A percentile compares a stretch with the other conserved stretches of the same genome.
Conservation (phyloP, 192 early-diverging fungal species). For the Chytriomyces sp. region DNA sequence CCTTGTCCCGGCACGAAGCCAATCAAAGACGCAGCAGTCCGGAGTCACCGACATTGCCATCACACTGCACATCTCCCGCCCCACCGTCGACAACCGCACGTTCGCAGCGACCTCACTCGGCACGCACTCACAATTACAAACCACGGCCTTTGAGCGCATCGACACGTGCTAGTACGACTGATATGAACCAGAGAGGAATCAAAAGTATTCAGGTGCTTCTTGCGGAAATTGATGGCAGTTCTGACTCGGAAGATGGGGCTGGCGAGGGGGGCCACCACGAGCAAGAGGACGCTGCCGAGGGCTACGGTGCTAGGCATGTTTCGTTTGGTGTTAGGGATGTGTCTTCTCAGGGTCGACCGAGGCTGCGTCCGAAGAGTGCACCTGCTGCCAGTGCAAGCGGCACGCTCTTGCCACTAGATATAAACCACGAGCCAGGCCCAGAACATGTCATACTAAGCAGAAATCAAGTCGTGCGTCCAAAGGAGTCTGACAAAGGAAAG, state of each 20-base stretch:
- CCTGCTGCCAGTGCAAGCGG: neutral
- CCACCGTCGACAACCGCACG: neutral
- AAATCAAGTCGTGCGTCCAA: neutral
- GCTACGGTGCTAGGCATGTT: neutral
- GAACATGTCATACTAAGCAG: neutral
- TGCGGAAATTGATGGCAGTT: constrained; percentile 8
- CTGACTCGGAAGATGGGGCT: neutral
- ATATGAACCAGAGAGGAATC: constrained; percentile 10
- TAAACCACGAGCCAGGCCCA: neutral
- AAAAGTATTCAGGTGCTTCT: constrained; percentile 31
- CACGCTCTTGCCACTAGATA: neutral
- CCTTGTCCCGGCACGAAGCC: constrained; percentile 4
- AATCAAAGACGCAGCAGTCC: too few relatives aligned
- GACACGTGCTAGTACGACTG: constrained; percentile 1
- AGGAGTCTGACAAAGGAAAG: neutral
- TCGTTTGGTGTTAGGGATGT: neutral
- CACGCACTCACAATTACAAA: neutral
- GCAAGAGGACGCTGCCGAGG: neutral
- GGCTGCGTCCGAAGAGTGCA: constrained; percentile 8
- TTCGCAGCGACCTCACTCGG: neutral
- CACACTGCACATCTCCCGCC: neutral
- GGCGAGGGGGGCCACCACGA: neutral
- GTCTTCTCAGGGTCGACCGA: neutral
- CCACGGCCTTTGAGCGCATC: constrained; percentile 19
- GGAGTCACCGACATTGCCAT: too few relatives aligned